phyloP scores from a whole-genome alignment of 371 early-diverging fungal species.

The Mortierella sp. region DNA sequence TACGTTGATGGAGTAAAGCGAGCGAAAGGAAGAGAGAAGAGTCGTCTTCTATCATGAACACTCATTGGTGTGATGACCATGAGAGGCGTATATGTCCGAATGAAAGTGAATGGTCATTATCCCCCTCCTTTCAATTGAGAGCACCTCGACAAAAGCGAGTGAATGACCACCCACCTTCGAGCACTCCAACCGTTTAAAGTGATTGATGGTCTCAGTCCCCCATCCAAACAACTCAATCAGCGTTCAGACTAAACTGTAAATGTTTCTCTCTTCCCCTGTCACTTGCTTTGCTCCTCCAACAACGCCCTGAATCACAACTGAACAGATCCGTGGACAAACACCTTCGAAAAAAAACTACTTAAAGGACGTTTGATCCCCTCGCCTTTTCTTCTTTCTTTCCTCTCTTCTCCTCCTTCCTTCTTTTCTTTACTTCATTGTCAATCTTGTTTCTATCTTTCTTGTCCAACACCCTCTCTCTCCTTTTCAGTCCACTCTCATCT shows the following conservation, averaged over 20 bases:
- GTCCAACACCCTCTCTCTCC: background rate
- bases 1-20: background rate
- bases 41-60: background rate
- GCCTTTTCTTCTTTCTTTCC: background rate
- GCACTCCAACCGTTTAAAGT: background rate
- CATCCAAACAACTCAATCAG: background rate
- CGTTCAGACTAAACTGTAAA: background rate
- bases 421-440: constrained; percentile 9
- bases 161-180: background rate
- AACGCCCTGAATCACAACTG: background rate
- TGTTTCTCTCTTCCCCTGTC: background rate
- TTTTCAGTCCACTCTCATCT: background rate
- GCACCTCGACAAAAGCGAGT: background rate
- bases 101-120: background rate
- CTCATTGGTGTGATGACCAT: background rate
- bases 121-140: background rate
- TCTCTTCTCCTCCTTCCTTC: background rate
- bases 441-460: background rate
- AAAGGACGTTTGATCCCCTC: background rate
- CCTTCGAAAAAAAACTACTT: constrained; percentile 15
- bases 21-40: background rate
- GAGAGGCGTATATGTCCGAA: background rate
- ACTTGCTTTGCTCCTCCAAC: background rate
- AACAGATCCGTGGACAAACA: background rate
- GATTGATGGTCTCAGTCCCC: background rate